Evolutionary conservation across 2,329 filamentous ascomycete genomes (phyloP).

Genomic region (Ophiostoma quercus): DNA sequence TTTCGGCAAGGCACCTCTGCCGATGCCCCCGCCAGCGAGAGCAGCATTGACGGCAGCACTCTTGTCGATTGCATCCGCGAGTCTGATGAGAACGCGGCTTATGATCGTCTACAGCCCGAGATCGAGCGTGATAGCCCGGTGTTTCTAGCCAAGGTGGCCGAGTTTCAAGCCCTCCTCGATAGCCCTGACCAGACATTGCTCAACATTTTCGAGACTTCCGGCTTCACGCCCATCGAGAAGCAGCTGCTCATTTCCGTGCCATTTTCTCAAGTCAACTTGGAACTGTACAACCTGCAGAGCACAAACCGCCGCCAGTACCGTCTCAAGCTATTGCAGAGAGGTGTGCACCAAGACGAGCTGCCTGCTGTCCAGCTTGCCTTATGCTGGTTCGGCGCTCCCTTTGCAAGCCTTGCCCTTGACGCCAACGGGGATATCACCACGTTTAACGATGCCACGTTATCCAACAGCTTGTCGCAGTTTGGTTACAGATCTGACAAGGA

Average conservation of each 20-base stretch:
- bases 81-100: neutral
- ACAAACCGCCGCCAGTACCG: neutral
- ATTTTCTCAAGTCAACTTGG: neutral
- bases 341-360: neutral
- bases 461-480: neutral
- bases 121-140: constrained; percentile 12
- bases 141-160: constrained; percentile 9
- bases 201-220: neutral
- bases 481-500: neutral
- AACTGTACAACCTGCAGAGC: neutral
- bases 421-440: neutral
- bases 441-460: neutral
- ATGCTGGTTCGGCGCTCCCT: constrained; percentile 4
- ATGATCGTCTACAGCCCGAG: neutral
- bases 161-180: neutral
- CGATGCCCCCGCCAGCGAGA: neutral
- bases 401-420: neutral
- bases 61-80: neutral
- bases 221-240: constrained; percentile 18
- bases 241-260: constrained; percentile 7
- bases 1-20: neutral
- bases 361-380: neutral
- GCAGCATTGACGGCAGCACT: neutral
- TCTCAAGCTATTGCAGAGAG: neutral
- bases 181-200: neutral